A percentile compares a stretch with the other conserved stretches of the same genome.
Conservation (phyloP, 2,329 filamentous ascomycete genomes). For the Hypoxylon sp. region DNA sequence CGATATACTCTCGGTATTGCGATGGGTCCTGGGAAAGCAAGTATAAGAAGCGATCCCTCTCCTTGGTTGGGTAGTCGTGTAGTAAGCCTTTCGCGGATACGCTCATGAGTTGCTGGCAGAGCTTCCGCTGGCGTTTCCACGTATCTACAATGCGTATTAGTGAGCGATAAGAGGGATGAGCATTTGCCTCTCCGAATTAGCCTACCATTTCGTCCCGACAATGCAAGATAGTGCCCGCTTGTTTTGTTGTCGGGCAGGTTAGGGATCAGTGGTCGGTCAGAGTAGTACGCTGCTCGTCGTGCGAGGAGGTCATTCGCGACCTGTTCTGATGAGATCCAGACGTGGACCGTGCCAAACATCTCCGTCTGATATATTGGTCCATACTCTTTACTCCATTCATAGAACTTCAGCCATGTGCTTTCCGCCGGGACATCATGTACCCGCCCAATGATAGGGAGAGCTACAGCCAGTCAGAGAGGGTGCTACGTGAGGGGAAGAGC, state of each 20-base stretch:
- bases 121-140: conserved; percentile 65
- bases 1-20: conserved; percentile 63
- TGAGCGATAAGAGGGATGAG: conserved; percentile 15
- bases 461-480: conserved; percentile 50
- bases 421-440: conserved; percentile 62
- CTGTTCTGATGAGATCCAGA: conserved; percentile 64
- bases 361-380: conserved; percentile 64
- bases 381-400: conserved; percentile 63
- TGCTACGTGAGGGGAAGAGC: not conserved
- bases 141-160: conserved; percentile 54
- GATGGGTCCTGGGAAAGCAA: conserved; percentile 58
- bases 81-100: conserved; percentile 56
- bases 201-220: conserved; percentile 61
- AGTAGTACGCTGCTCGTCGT: conserved; percentile 61
- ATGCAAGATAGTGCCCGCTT: conserved; percentile 63
- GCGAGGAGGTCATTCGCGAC: conserved; percentile 63
- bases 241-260: conserved; percentile 65
- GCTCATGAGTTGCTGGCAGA: conserved; percentile 62
- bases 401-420: conserved; percentile 63
- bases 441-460: conserved; percentile 61
- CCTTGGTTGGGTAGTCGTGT: conserved; percentile 61
- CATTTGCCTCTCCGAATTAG: not conserved
- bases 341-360: conserved; percentile 63
- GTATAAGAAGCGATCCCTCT: conserved; percentile 63
- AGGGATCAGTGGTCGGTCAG: conserved; percentile 63